A percentile compares a stretch with the other conserved stretches of the same genome.
Conservation (phyloP, 768 basidiomycete species). For the Boletus rubropictus region DNA sequence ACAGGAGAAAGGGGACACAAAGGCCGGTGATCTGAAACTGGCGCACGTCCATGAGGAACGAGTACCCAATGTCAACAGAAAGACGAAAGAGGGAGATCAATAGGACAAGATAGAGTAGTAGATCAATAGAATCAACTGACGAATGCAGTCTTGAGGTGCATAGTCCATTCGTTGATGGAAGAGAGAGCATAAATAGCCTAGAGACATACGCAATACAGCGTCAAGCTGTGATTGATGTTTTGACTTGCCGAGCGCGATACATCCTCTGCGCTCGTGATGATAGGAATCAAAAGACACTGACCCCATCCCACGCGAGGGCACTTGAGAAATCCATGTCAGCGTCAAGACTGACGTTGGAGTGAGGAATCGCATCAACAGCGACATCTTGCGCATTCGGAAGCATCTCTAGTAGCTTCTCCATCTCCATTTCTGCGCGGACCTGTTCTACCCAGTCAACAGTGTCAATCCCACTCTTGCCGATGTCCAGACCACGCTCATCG, state of each 20-base stretch:
- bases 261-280: conserved; percentile 1
- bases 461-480: conserved; percentile 15
- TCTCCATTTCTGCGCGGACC: conserved; percentile 43
- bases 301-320: conserved; percentile 26
- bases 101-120: conserved; percentile 25
- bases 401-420: conserved; percentile 57
- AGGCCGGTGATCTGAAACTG: background rate
- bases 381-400: conserved; percentile 35
- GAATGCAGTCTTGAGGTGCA: conserved; percentile 12
- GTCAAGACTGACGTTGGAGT: conserved; percentile 15
- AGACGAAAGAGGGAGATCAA: conserved; percentile 15
- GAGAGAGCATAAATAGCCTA: conserved; percentile 11
- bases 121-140: conserved; percentile 21
- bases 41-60: conserved; percentile 1
- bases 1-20: background rate
- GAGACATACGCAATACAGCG: conserved; percentile 7
- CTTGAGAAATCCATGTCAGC: conserved; percentile 27
- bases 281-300: conserved; percentile 23
- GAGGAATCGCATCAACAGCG: conserved; percentile 20
- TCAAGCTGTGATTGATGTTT: conserved; percentile 12
- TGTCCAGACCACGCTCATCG: conserved; percentile 16
- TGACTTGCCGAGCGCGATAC: conserved; percentile 10
- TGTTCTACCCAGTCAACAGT: conserved; percentile 26
- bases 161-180: conserved; percentile 16
- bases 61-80: conserved; percentile 1